A percentile compares a stretch with the other conserved stretches of the same genome.
These are phyloP conservation scores for Canavalia ensiformis DNA, from an alignment of 306 rosid species.

Conservation along the genomic window DNA sequence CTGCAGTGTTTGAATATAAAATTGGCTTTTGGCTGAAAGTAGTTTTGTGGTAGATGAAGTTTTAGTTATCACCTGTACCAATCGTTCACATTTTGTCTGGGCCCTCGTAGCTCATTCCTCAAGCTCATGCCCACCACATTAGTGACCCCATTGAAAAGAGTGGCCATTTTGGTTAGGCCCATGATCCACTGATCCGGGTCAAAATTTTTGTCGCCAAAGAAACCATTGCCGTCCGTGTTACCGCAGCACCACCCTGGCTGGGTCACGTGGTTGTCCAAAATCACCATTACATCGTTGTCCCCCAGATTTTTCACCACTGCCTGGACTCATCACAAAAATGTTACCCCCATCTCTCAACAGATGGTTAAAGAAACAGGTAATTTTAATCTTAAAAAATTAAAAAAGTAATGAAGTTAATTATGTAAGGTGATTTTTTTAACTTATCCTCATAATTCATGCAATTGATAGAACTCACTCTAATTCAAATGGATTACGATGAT, in stretches of 20 bases:
- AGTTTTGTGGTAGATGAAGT: too few relatives aligned
- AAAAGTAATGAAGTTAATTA: too few relatives aligned
- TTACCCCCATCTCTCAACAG: background rate
- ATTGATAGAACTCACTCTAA: too few relatives aligned
- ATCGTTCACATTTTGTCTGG: constrained; percentile 72
- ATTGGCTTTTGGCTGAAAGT: too few relatives aligned
- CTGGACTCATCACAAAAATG: constrained; percentile 41
- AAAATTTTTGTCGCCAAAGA: constrained; percentile 74
- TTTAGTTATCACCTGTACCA: constrained; percentile 72
- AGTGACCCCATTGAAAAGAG: constrained; percentile 62
- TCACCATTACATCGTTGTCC: constrained; percentile 71
- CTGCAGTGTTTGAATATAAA: too few relatives aligned
- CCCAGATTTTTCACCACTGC: constrained; percentile 73
- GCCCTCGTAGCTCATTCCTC: constrained; percentile 90
- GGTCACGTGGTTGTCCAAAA: constrained; percentile 81
- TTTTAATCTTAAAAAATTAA: too few relatives aligned
- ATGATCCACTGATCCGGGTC: constrained; percentile 69
- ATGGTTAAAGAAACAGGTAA: background rate
- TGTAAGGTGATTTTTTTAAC: too few relatives aligned
- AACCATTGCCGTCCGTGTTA: constrained; percentile 72
- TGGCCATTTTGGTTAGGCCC: constrained; percentile 81
- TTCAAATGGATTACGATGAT: too few relatives aligned
- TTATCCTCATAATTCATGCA: too few relatives aligned
- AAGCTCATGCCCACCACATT: constrained; percentile 83
- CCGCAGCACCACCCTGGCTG: constrained; percentile 92